These are phyloP conservation scores for Udeniomyces megalosporus DNA, from an alignment of 768 basidiomycete genomes.

Conservation along the genomic window DNA sequence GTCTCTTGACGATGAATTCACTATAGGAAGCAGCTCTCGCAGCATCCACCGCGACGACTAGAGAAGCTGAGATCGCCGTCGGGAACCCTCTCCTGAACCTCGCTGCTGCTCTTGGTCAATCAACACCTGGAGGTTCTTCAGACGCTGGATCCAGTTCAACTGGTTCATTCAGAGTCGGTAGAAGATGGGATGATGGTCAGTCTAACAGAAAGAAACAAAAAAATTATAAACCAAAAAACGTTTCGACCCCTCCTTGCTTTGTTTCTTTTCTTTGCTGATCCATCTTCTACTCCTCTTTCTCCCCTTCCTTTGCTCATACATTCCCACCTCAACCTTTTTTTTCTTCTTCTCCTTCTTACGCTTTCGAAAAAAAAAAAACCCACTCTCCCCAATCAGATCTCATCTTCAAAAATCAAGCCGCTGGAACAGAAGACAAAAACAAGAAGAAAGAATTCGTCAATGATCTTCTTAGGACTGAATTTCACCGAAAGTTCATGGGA, in stretches of 20 bases:
- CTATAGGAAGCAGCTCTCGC: background rate
- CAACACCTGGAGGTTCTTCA: constrained; percentile 50
- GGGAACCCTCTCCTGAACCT: constrained; percentile 80
- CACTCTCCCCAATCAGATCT: constrained; percentile 41
- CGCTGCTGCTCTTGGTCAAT: constrained; percentile 68
- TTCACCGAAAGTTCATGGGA: constrained; percentile 36
- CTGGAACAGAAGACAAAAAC: constrained; percentile 41
- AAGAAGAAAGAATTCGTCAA: constrained; percentile 75
- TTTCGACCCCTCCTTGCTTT: too few relatives aligned
- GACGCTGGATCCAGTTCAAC: constrained; percentile 36
- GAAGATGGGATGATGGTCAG: constrained; percentile 87
- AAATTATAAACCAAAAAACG: too few relatives aligned
- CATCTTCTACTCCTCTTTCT: background rate
- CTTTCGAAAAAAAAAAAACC: too few relatives aligned
- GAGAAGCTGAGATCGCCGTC: constrained; percentile 70
- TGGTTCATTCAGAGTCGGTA: constrained; percentile 77
- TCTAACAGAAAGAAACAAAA: constrained; percentile 9
- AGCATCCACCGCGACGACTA: constrained; percentile 27
- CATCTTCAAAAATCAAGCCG: constrained; percentile 97
- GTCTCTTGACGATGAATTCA: background rate
- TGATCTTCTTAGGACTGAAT: constrained; percentile 81
- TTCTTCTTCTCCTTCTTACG: constrained; percentile 10
- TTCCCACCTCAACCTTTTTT: background rate
- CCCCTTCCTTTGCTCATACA: background rate
- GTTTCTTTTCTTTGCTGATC: too few relatives aligned